These are phyloP conservation scores for Lotus japonicus DNA, from an alignment of 306 rosid genomes.

Conservation along the genomic window DNA sequence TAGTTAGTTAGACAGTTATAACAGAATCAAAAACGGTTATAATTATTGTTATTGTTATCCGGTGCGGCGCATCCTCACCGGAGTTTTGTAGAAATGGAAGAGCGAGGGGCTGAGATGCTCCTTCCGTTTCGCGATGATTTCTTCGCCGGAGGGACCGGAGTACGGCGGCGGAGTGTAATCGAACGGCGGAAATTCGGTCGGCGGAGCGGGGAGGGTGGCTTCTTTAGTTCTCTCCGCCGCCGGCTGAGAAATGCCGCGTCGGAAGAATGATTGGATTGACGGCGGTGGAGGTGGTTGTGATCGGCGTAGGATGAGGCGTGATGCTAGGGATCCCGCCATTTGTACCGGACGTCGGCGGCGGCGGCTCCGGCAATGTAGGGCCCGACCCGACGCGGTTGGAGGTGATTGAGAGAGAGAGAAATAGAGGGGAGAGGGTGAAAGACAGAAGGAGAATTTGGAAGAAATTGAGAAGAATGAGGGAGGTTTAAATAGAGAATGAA, in stretches of 20 bases:
- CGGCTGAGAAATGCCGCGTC: constrained; percentile 39
- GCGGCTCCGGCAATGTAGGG: constrained; percentile 14
- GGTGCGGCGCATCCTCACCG: constrained; percentile 42
- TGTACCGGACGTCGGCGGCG: neutral
- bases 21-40: neutral
- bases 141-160: constrained; percentile 55
- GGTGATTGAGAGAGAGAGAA: neutral
- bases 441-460: neutral
- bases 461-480: neutral
- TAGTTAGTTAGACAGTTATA: neutral
- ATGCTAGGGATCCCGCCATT: constrained; percentile 49
- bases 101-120: constrained; percentile 81
- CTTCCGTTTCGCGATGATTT: constrained; percentile 71
- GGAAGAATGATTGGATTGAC: neutral
- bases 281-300: neutral
- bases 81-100: constrained; percentile 49
- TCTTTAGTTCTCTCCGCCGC: constrained; percentile 25
- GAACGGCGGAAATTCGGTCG: constrained; percentile 54
- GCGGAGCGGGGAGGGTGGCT: neutral
- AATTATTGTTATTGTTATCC: neutral
- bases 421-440: neutral
- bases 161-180: constrained; percentile 67
- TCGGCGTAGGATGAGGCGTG: constrained; percentile 20
- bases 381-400: neutral
- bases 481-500: constrained; percentile 23